Evolutionary conservation across 768 basidiomycete species (phyloP), one percentile per base, ranked within the genome.

Genomic region (Suillus bovinus): DNA sequence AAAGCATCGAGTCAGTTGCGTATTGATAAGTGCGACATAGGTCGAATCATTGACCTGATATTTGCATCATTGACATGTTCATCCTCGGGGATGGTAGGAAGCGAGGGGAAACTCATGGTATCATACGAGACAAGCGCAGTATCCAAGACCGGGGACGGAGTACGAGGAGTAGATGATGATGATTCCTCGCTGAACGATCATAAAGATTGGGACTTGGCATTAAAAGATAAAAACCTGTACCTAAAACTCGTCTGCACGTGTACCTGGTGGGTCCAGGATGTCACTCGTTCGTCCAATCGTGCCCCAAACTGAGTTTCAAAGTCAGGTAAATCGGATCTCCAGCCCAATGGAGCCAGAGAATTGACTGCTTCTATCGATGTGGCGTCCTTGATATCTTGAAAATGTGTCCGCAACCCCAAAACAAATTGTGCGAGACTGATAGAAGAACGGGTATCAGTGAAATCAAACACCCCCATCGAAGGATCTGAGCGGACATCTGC

Each of bases 321-420:
- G 7, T 38, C 54, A 14, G 54, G 34, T 38, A 38, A 24, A 55
- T 55, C 34, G 22, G 54, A 55, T 38, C 54, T 55, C 34, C 54
- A 55, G 34, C 9, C 22, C 22, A 36, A 24, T 16, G 53, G 34
- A 36, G 24, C 38, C 22, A 55, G 24, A 17, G 36, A 55, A 38
- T 55, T 17, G 24, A 55, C 34, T 24, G 54, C 34, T 55, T 55
- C 54, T 17, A 55, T 55, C 5, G 54, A 38, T 24, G 9, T 17
- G 8, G 36, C 16, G 3, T 13, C 34, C 54, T 55, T 55, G 34
- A 55, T 36, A 55, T 55, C 34, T 24, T 38, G 2, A 24, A 27
- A 55, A 38, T 55, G 54, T 36, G 34, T 55, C 22, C 54, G 54
- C 54, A 55, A 38, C 34, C 54, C 24, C 22, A 55, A 55, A 55